These are phyloP conservation scores for Candida montana DNA, from an alignment of 805 yeast genomes.

Conservation along the genomic window DNA sequence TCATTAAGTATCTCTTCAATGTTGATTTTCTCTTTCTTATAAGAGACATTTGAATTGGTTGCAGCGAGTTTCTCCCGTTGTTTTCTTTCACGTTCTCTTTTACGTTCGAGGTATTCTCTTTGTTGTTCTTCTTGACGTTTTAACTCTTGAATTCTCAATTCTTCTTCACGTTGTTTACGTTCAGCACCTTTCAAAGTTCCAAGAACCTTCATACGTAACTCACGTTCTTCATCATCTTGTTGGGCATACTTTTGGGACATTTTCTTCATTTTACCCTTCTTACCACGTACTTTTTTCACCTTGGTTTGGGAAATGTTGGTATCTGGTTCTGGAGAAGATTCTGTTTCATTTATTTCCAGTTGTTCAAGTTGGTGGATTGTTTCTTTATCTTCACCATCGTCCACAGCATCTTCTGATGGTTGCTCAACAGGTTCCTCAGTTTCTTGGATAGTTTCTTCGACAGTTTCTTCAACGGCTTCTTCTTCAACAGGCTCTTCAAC, in stretches of 20 bases:
- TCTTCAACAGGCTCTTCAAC: slow-evolving; percentile 8
- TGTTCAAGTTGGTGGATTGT: slow-evolving; percentile 12
- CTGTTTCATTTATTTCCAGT: too few relatives aligned
- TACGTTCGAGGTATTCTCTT: slow-evolving; percentile 33
- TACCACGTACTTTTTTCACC: slow-evolving; percentile 62
- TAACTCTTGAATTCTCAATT: slow-evolving; percentile 30
- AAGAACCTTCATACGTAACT: slow-evolving; percentile 67
- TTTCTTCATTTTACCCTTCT: slow-evolving; percentile 77
- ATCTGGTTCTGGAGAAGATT: slow-evolving; percentile 6
- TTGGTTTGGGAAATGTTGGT: not conserved
- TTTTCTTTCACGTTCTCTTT: slow-evolving; percentile 15
- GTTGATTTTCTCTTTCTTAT: slow-evolving; percentile 37
- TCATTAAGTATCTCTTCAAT: slow-evolving; percentile 38
- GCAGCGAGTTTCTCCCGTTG: not conserved
- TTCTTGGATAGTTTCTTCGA: too few relatives aligned
- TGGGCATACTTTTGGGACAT: slow-evolving; percentile 79
- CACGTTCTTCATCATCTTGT: slow-evolving; percentile 87
- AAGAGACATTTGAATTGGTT: not conserved
- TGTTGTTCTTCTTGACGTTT: slow-evolving; percentile 31
- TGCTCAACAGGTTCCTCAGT: slow-evolving; percentile 8
- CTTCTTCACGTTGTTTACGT: slow-evolving; percentile 23
- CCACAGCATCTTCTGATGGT: not conserved
- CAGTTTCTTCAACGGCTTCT: too few relatives aligned
- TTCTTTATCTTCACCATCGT: not conserved
- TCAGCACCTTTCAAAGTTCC: slow-evolving; percentile 62